Base-by-base conservation (phyloP, 331 rosid species). In the Dryas integrifolia region DNA sequence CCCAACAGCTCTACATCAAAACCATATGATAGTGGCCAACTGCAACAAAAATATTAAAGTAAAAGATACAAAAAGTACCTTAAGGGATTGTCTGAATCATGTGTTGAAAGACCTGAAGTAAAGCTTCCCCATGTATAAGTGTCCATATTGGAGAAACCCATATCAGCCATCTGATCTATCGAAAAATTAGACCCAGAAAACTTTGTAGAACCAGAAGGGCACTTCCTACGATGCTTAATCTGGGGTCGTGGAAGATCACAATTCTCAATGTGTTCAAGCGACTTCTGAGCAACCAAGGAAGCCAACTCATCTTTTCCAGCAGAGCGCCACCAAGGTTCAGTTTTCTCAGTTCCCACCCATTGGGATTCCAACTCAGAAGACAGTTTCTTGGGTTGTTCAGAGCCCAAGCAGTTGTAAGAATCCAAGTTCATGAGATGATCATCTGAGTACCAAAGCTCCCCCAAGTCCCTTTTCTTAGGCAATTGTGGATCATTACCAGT, bases 171-270 rank as follows among this genome's bases (percentile, higher is more conserved):
- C 77, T 60, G 83, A 77, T 84, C 81, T 18, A 85, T 43, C 40
- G 91, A 74, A 30, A 82, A 81, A 65, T 79, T 87, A 74, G 64
- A 70, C 53, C 80, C 85, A 58, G 72, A 63, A 72, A 72, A 58
- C 74, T 80, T 80, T 5, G 71, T 35, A 64, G 62, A 77, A 52
- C 83, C 46, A 14, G 74, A 58, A 6, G 69, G 58, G 1, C 52
- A 79, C 65, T 76, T 83, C 58, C 82, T 64, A 63, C 78, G 51
- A 64, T 81, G 79, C 78, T 75, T 86, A 69, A 72, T 64, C 73
- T 76, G 96, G 0, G 97, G 96, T 35, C 67, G 82, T 65, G 98
- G 97, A 76, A 92, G 98, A 82, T 92, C 98, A 77, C 98, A 92
- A 79, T 92, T 92, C 77, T 86, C 90, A 51, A 90, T 50, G 79